Conservation (phyloP, 257 asterid species). For the Solanum medicagineum region DNA sequence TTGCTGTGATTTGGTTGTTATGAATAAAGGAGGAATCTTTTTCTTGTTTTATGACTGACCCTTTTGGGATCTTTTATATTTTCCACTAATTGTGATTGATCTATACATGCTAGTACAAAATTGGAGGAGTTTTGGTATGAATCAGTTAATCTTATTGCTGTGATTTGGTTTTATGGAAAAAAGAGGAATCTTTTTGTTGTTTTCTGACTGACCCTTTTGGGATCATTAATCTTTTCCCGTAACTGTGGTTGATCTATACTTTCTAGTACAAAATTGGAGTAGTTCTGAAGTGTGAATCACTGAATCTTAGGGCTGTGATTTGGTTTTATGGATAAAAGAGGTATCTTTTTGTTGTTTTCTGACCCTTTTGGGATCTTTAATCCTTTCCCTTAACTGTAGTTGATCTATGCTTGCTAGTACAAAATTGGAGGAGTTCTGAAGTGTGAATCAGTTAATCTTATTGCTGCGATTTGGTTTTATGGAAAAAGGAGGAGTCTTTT, state of each 20-base stretch:
- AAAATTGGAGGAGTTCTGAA: background rate
- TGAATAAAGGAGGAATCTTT: background rate
- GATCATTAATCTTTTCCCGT: background rate
- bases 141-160: background rate
- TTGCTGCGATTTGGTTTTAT: background rate
- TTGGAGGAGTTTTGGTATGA: background rate
- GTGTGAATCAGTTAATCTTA: background rate
- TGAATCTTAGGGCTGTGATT: background rate
- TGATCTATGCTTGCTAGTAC: background rate
- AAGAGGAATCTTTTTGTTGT: background rate
- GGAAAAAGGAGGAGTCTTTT: background rate
- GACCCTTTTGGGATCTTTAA: background rate
- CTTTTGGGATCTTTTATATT: background rate
- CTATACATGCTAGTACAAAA: background rate
- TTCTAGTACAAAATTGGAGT: too few relatives aligned
- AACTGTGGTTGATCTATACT: background rate
- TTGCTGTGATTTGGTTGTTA: background rate
- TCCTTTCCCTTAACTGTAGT: background rate
- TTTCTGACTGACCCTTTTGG: background rate
- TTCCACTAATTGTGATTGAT: background rate
- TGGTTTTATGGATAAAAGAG: background rate
- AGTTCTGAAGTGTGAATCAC: too few relatives aligned
- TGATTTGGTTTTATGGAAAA: background rate
- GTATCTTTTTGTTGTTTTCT: background rate
- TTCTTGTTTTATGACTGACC: background rate